Percentiles rank a stretch among this genome's conserved stretches.
phyloP scores from a whole-genome alignment of 2,329 filamentous ascomycete species.

The Samsoniella hepiali region DNA sequence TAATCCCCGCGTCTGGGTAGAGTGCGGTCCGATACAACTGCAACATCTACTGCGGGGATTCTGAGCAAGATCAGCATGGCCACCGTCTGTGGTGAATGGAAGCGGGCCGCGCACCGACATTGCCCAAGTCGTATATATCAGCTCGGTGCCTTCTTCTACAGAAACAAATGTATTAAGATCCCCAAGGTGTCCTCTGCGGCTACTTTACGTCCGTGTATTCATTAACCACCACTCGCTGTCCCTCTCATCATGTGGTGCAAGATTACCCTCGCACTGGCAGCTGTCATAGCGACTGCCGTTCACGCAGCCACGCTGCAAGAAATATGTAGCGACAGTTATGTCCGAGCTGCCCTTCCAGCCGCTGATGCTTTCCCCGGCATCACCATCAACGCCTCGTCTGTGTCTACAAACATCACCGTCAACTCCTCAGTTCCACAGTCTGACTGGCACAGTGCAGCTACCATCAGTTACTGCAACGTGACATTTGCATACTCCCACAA shows the following conservation, averaged over 20 bases:
- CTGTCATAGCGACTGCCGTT: not conserved
- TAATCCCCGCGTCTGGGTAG: too few species aligned
- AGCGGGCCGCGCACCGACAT: not conserved
- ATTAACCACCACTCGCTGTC: not conserved
- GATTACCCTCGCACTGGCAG: not conserved
- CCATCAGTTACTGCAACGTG: slow-evolving; percentile 43
- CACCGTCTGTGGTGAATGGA: not conserved
- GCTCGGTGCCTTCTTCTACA: too few species aligned
- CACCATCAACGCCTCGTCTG: slow-evolving; percentile 28
- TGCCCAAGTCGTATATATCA: not conserved
- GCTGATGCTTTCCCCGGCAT: slow-evolving; percentile 24
- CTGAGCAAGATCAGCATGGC: not conserved
- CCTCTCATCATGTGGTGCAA: not conserved
- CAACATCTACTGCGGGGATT: not conserved
- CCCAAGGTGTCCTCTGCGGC: too few species aligned
- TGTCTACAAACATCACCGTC: slow-evolving; percentile 30
- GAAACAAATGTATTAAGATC: too few species aligned
- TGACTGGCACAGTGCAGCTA: slow-evolving; percentile 30
- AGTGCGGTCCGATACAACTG: not conserved
- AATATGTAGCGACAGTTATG: not conserved
- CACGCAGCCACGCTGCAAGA: not conserved
- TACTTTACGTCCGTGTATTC: not conserved
- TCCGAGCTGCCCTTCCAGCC: not conserved
- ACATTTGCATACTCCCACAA: slow-evolving; percentile 44
- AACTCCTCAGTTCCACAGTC: slow-evolving; percentile 30